Evolutionary conservation across 2,329 filamentous ascomycete species (phyloP), one percentile per base, ranked within the genome.

Genomic region (Ascochyta pisi): DNA sequence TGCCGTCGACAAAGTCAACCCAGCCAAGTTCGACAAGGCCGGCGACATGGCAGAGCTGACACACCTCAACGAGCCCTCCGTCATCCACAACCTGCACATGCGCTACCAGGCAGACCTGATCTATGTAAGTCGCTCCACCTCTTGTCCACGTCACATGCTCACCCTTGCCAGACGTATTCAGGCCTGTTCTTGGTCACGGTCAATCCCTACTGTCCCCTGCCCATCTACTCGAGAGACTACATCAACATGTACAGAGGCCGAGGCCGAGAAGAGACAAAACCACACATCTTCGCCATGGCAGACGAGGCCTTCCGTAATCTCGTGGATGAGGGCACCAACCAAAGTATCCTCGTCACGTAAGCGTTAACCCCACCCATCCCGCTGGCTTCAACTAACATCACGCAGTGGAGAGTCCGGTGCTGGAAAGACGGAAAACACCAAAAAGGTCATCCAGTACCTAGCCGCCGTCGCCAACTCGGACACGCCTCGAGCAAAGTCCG

Each of bases 1-100:
- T 68, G 89, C 87, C 67, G 92, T 97, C 65, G 96, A 99, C 82
- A 98, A 97, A 78, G 96, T 99, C 81, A 99, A 99, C 78, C 95
- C 95, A 42, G 94, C 94, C 70, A 99, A 99, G 76, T 99, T 99
- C 79, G 95, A 99, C 84, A 99, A 97, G 78, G 94, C 94, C 62
- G 92, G 96, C 79, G 96, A 99, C 77, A 99, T 99, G 95, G 95
- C 96, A 23, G 95, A 99, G 76, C 84, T 99, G 71, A 99, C 95
- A 6, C 95, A 99, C 77, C 82, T 99, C 62, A 99, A 99, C 77
- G 95, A 99, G 79, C 91, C 94, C 22, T 98, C 95, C 0, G 95
- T 99, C 47, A 93, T 99, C 47, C 93, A 99, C 79, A 99, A 99
- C 73, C 84, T 99, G 54, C 90, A 96, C 66, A 94, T 91, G 82